These are phyloP conservation scores for Wickerhamiella brachini DNA, from an alignment of 805 yeast genomes.

Conservation along the genomic window DNA sequence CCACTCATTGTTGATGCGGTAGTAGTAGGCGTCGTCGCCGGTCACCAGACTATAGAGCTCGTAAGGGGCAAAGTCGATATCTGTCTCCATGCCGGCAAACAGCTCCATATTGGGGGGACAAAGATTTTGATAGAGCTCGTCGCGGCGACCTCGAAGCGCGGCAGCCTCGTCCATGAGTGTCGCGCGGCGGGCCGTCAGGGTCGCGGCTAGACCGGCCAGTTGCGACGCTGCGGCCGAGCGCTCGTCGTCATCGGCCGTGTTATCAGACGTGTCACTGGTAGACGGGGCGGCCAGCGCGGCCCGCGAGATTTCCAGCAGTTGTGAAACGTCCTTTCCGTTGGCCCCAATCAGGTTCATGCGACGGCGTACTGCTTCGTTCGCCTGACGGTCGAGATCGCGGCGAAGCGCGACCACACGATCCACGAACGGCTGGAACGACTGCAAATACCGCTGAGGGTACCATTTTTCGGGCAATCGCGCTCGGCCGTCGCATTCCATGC, in stretches of 20 bases:
- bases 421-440: not conserved
- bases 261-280: not conserved
- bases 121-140: not conserved
- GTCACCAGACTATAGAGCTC: not conserved
- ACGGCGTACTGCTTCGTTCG: not conserved
- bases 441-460: not conserved
- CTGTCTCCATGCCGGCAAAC: not conserved
- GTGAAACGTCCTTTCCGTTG: not conserved
- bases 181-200: not conserved
- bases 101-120: not conserved
- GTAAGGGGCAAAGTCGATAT: not conserved
- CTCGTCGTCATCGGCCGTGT: not conserved
- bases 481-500: not conserved
- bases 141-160: not conserved
- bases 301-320: not conserved
- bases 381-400: not conserved
- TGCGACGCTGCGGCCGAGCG: not conserved
- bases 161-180: not conserved
- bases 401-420: not conserved
- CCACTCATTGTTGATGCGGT: not conserved
- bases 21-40: not conserved
- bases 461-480: not conserved
- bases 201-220: not conserved
- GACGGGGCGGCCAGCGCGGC: not conserved
- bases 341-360: not conserved